Evolutionary conservation across 2,329 filamentous ascomycete genomes (phyloP).

Genomic region (Elsinoe australis): DNA sequence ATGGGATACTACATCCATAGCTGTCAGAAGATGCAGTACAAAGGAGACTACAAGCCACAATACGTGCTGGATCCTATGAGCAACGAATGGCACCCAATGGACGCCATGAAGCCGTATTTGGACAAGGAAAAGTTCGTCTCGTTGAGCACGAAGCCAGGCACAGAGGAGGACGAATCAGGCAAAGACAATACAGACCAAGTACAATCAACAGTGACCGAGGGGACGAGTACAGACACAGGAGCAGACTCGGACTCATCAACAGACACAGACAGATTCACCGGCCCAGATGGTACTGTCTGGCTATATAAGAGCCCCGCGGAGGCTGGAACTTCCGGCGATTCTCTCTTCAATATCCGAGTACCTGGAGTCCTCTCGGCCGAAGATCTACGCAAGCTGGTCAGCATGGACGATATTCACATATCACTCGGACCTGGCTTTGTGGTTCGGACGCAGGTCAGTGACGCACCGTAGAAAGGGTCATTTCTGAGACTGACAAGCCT

Average conservation of each 20-base stretch:
- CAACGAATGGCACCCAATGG: conserved; percentile 28
- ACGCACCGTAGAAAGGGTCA: neutral
- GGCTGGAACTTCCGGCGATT: conserved; percentile 32
- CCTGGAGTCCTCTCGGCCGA: conserved; percentile 56
- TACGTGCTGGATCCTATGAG: conserved; percentile 60
- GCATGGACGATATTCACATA: conserved; percentile 54
- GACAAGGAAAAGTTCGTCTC: conserved; percentile 51
- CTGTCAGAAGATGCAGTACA: conserved; percentile 78
- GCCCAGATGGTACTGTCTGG: conserved; percentile 6
- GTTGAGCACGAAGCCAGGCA: conserved; percentile 31
- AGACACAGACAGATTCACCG: conserved; percentile 24
- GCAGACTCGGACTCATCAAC: neutral
- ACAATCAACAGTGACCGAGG: too few species aligned
- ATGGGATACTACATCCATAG: conserved; percentile 77
- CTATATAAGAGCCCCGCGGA: conserved; percentile 26
- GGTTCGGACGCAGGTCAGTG: conserved; percentile 31
- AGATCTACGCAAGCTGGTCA: conserved; percentile 44
- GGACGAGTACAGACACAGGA: too few species aligned
- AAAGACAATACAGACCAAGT: too few species aligned
- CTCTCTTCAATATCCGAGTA: conserved; percentile 56
- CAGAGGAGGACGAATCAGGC: conserved; percentile 19
- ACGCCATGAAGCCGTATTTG: conserved; percentile 34
- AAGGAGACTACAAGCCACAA: conserved; percentile 69
- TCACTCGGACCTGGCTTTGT: conserved; percentile 34
- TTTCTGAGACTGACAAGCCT: conserved; percentile 6